These are phyloP conservation scores for Hypsizygus marmoreus DNA, from an alignment of 768 basidiomycete genomes.

Conservation along the genomic window DNA sequence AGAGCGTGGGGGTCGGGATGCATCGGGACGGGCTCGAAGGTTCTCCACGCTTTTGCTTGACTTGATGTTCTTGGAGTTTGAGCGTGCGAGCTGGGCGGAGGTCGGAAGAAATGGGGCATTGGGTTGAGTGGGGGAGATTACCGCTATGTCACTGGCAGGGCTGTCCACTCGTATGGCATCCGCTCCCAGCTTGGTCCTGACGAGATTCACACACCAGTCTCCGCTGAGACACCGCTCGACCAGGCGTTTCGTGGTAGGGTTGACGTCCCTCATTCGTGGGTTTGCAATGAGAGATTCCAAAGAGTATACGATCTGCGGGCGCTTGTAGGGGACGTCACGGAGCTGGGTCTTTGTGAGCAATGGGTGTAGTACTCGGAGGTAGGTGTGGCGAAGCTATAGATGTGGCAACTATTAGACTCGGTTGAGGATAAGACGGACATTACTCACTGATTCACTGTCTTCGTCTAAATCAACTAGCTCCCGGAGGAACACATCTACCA, in stretches of 20 bases:
- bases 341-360: constrained; percentile 94
- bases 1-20: constrained; percentile 30
- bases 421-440: constrained; percentile 4
- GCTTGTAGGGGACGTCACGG: constrained; percentile 83
- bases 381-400: constrained; percentile 86
- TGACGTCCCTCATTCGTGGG: constrained; percentile 77
- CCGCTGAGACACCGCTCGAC: constrained; percentile 89
- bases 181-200: constrained; percentile 34
- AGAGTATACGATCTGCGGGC: constrained; percentile 81
- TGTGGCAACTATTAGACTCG: no score
- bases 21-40: constrained; percentile 34
- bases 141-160: constrained; percentile 29
- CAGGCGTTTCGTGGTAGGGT: constrained; percentile 84
- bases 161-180: constrained; percentile 28
- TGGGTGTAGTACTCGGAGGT: constrained; percentile 93
- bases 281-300: constrained; percentile 79
- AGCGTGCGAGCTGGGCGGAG: constrained; percentile 35
- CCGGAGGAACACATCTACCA: constrained; percentile 97
- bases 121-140: constrained; percentile 23
- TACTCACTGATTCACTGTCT: constrained; percentile 86
- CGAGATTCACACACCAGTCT: constrained; percentile 81
- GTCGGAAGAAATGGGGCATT: constrained; percentile 28
- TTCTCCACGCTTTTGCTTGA: constrained; percentile 69
- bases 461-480: constrained; percentile 92
- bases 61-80: constrained; percentile 52